A percentile compares a stretch with the other conserved stretches of the same genome.
Conservation (phyloP, 2,329 filamentous ascomycete species). For the Pseudogymnoascus sp. region DNA sequence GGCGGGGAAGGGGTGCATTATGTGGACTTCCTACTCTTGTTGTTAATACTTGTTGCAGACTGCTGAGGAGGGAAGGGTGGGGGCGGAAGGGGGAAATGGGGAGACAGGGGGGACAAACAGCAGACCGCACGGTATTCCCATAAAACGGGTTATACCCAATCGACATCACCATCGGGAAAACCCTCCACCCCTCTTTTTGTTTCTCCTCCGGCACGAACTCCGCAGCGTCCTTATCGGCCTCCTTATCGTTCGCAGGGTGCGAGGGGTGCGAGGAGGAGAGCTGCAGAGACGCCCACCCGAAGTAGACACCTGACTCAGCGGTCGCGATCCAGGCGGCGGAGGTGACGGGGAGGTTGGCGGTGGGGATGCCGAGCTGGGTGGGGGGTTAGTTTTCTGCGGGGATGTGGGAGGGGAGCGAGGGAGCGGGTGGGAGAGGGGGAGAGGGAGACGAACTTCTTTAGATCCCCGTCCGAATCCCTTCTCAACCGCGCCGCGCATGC, state of each 20-base stretch:
- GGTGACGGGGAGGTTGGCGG: conserved; percentile 82
- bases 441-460: conserved; percentile 61
- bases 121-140: conserved; percentile 78
- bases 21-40: conserved; percentile 63
- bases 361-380: conserved; percentile 81
- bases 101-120: conserved; percentile 40
- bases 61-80: neutral
- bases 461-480: conserved; percentile 90
- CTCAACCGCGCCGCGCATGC: conserved; percentile 80
- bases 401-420: too few relatives aligned
- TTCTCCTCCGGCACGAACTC: conserved; percentile 11
- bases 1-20: conserved; percentile 67
- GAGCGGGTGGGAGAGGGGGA: neutral
- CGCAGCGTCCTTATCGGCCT: conserved; percentile 16
- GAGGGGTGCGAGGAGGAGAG: conserved; percentile 44
- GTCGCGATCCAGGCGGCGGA: conserved; percentile 55
- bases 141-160: conserved; percentile 98
- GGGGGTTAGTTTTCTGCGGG: neutral
- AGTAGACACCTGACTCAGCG: conserved; percentile 80
- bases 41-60: neutral
- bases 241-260: conserved; percentile 15
- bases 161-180: conserved; percentile 86
- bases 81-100: too few relatives aligned
- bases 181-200: conserved; percentile 28
- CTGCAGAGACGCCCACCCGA: conserved; percentile 76